A percentile compares a stretch with the other conserved stretches of the same genome.
These are phyloP conservation scores for Neolecta irregularis DNA, from an alignment of 1,139 yeast genomes.

Conservation along the genomic window DNA sequence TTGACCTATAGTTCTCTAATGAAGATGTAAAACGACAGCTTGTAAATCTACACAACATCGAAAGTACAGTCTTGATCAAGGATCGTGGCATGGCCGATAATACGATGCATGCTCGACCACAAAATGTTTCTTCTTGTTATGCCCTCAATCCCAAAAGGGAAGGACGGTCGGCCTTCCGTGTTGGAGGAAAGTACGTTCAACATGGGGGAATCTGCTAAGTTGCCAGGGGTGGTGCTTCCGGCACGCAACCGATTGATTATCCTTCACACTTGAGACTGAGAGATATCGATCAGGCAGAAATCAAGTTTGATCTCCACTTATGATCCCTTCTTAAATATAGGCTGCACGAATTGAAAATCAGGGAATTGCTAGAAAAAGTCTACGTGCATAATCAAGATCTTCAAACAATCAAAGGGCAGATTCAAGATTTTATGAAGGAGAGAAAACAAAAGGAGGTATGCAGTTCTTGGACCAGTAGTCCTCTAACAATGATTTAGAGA, in stretches of 20 bases:
- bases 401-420: no score
- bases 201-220: no score
- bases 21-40: constrained; percentile 22
- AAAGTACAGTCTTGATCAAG: constrained; percentile 39
- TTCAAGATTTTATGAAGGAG: no score
- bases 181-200: no score
- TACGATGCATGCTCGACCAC: constrained; percentile 25
- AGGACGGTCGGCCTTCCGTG: constrained; percentile 30
- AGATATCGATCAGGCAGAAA: not conserved
- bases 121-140: constrained; percentile 35
- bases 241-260: constrained; percentile 48
- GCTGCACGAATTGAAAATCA: no score
- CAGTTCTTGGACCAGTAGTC: no score
- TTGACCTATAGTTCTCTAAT: constrained; percentile 1
- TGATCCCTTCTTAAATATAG: no score
- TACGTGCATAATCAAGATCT: no score
- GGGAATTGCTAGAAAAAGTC: no score
- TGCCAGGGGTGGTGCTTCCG: constrained; percentile 32
- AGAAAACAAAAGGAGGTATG: no score
- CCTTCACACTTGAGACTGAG: not conserved
- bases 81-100: constrained; percentile 38
- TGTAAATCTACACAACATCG: constrained; percentile 50
- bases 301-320: not conserved
- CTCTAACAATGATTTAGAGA: no score
- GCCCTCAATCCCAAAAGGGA: constrained; percentile 32